These are phyloP conservation scores for Nothophaeocryptopus gaeumannii DNA, from an alignment of 2,329 filamentous ascomycete species.

Conservation along the genomic window DNA sequence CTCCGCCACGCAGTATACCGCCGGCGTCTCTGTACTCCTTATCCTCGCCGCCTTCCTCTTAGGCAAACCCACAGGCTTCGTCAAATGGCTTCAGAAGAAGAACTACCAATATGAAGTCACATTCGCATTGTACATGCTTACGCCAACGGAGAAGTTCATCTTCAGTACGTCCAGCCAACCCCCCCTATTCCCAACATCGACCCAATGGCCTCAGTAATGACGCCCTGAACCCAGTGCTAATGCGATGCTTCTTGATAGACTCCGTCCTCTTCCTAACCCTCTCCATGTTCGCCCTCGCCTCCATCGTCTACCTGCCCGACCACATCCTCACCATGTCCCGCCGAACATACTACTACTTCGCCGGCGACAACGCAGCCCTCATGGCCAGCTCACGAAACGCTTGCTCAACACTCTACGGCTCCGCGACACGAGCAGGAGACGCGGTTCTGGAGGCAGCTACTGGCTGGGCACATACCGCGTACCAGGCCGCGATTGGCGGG, in stretches of 20 bases:
- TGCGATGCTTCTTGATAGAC: conserved; percentile 53
- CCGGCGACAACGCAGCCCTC: conserved; percentile 58
- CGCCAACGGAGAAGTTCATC: conserved; percentile 90
- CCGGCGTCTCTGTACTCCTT: conserved; percentile 65
- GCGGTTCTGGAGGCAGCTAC: conserved; percentile 15
- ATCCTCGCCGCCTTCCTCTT: conserved; percentile 38
- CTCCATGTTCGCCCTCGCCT: conserved; percentile 80
- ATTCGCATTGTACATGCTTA: conserved; percentile 95
- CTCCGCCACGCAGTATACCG: conserved; percentile 32
- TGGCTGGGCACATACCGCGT: conserved; percentile 25
- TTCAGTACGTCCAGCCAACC: conserved; percentile 68
- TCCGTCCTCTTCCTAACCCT: conserved; percentile 87
- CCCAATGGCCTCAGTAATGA: not conserved
- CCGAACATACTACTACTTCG: conserved; percentile 92
- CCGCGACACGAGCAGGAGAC: conserved; percentile 19
- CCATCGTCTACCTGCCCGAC: conserved; percentile 87
- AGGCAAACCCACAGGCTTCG: conserved; percentile 54
- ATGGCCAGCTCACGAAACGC: conserved; percentile 15
- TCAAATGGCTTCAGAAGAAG: conserved; percentile 89
- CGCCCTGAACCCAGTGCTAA: conserved; percentile 2
- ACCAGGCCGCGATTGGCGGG: conserved; percentile 23
- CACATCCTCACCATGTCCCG: conserved; percentile 79
- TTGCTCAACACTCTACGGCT: conserved; percentile 20
- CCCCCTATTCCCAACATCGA: not conserved
- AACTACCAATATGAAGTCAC: conserved; percentile 98